phyloP scores from a whole-genome alignment of 1,284 basidiomycete genomes.

The Tetrapyrgos nigripes region DNA sequence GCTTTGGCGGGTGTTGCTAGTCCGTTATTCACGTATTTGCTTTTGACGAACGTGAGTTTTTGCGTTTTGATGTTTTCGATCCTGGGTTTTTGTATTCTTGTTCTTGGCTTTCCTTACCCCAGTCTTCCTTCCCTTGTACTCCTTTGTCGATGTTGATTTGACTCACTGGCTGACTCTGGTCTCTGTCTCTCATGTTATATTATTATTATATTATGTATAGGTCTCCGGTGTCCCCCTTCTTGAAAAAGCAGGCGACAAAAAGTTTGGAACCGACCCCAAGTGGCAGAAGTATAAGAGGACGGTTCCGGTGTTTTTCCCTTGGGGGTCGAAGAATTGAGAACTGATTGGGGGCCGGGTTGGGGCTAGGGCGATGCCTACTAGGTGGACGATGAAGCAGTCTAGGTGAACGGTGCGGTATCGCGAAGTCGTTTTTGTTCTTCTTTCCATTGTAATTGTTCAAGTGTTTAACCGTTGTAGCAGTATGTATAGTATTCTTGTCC shows the following conservation, averaged over 20 bases:
- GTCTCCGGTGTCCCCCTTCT: conserved; percentile 75
- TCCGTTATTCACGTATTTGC: conserved; percentile 70
- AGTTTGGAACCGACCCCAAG: conserved; percentile 65
- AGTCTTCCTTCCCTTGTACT: conserved; percentile 12
- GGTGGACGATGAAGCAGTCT: no score
- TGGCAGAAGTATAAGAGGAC: conserved; percentile 73
- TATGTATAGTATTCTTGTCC: no score
- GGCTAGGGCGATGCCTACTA: no score
- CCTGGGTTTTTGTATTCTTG: conserved; percentile 27
- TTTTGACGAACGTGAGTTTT: conserved; percentile 11
- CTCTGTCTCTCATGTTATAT: no score
- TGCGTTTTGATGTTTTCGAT: background rate
- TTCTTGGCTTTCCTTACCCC: conserved; percentile 51
- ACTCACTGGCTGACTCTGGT: no score
- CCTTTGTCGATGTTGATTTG: no score
- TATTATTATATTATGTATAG: no score
- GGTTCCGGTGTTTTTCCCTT: conserved; percentile 27
- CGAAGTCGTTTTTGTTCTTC: no score
- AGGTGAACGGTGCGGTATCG: no score
- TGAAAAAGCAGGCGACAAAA: conserved; percentile 70
- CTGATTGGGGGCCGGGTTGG: background rate
- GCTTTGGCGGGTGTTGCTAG: conserved; percentile 60
- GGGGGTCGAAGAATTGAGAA: background rate
- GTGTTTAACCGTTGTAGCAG: no score
- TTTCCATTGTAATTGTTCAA: no score